A percentile compares a stretch with the other conserved stretches of the same genome.
These are phyloP conservation scores for Hypoxylon subgilvum DNA, from an alignment of 495 filamentous ascomycete genomes.

Conservation along the genomic window DNA sequence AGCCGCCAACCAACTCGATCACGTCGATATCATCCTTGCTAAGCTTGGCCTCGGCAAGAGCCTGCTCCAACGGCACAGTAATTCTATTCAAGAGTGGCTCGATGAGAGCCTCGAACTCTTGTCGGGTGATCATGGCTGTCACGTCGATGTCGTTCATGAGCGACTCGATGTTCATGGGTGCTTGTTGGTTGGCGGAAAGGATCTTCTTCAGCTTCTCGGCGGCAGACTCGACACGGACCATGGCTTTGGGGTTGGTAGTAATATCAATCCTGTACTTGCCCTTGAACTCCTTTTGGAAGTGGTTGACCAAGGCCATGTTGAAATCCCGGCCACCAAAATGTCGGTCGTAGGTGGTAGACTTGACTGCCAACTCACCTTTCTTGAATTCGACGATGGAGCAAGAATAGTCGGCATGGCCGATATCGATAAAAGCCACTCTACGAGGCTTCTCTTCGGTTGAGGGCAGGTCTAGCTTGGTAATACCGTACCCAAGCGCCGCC, in stretches of 20 bases:
- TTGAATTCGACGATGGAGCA: constrained; percentile 93
- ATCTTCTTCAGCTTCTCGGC: constrained; percentile 99
- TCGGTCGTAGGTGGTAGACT: constrained; percentile 90
- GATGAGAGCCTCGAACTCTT: constrained; percentile 90
- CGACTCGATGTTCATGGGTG: constrained; percentile 97
- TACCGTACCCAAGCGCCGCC: constrained; percentile 93
- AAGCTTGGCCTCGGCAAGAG: constrained; percentile 88
- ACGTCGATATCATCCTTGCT: constrained; percentile 89
- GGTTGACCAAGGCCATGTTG: constrained; percentile 91
- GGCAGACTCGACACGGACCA: constrained; percentile 81
- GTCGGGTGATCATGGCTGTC: constrained; percentile 83
- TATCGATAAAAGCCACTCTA: constrained; percentile 90
- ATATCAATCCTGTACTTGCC: constrained; percentile 93
- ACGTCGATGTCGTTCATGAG: constrained; percentile 98
- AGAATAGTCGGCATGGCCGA: constrained; percentile 95
- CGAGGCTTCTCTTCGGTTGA: constrained; percentile 88
- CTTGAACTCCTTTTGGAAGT: constrained; percentile 93
- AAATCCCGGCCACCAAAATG: constrained; percentile 98
- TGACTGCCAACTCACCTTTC: constrained; percentile 95
- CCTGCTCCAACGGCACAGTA: constrained; percentile 80
- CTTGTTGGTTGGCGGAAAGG: constrained; percentile 90
- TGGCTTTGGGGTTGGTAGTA: constrained; percentile 83
- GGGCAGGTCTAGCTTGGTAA: constrained; percentile 95
- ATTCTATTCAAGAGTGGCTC: constrained; percentile 81
- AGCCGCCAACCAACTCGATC: constrained; percentile 93